Base-by-base conservation (phyloP, 257 asterid species). In the Solanum sparsipilum region DNA sequence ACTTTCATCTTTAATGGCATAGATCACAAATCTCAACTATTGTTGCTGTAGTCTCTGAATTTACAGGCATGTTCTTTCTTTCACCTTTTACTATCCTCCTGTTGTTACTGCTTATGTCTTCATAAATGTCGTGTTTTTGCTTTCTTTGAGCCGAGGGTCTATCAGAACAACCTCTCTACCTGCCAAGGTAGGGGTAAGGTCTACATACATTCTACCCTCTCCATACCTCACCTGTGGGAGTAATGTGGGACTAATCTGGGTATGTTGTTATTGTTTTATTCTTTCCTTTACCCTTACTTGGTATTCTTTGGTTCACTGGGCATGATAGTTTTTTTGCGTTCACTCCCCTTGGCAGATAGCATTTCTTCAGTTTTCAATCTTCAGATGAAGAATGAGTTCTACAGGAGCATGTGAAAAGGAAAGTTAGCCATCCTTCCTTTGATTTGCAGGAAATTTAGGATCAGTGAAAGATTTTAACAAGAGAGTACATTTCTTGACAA, bases 1-100 rank as follows among this genome's bases (percentile, higher is more conserved):
- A 97, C 98, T 25, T 96, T 96, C 83, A 92, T 97, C 90, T 97
- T 94, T 94, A 96, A 94, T 48, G 98, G 99, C 82, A 88, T 97
- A 52, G 98, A 96, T 91, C 98, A 96, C 92, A 97, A 97, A 92
- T 97, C 99, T 70, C 99, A 96, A 85, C 48, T 73, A 5, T 73
- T 73, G 48, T 35, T 35, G 48, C 92, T 95, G 76, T 97, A 94
- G 90, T 87, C 89, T 81, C 87, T 67, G 23, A 48, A 56, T 29
- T 75, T n/a, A 39, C 68, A 86, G 93, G 92, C 89, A 86, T 6
- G 58, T 39, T 46, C 83, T 83, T 39, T 81, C 65, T 87, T 39
- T 85, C 87, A 65, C 38, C 67, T 79, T 79, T 8, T 67, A 67
- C 9, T 67, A 67, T 67, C 74, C 56, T 95, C 76, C 71, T 96